Percentiles rank a stretch among this genome's conserved stretches.
phyloP scores from a whole-genome alignment of 352 stramenopile genomes.

The Globisporangium cylindrosporum region DNA sequence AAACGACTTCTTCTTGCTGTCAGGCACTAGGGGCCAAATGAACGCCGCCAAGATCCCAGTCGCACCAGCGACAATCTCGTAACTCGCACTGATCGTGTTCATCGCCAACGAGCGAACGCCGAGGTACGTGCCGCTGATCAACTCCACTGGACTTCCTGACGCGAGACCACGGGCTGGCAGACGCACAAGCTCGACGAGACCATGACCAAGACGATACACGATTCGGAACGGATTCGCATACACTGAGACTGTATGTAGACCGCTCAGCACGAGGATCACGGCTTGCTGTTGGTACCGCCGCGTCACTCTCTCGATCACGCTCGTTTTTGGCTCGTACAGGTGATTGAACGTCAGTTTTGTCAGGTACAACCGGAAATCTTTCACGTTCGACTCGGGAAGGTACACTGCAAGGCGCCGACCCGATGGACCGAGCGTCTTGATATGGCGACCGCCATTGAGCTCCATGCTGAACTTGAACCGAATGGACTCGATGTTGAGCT shows the following conservation, averaged over 20 bases:
- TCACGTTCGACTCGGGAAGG: conserved; percentile 87
- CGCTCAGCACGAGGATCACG: conserved; percentile 80
- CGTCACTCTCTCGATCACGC: conserved; percentile 73
- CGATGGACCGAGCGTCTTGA: conserved; percentile 79
- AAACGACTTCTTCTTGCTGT: conserved; percentile 72
- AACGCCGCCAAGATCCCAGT: conserved; percentile 76
- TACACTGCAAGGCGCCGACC: conserved; percentile 75
- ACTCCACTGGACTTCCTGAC: conserved; percentile 78
- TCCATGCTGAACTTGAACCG: conserved; percentile 87
- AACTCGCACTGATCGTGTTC: conserved; percentile 88
- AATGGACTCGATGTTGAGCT: conserved; percentile 82
- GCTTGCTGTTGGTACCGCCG: conserved; percentile 84
- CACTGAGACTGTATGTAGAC: conserved; percentile 82
- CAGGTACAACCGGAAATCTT: conserved; percentile 84
- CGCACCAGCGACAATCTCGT: conserved; percentile 83
- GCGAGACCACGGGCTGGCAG: conserved; percentile 74
- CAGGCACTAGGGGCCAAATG: conserved; percentile 62
- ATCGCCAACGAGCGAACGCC: conserved; percentile 83
- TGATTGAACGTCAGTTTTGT: conserved; percentile 81
- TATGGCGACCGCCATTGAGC: conserved; percentile 77
- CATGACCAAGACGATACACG: conserved; percentile 80
- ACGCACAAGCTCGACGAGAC: conserved; percentile 76
- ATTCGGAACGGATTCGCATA: conserved; percentile 89
- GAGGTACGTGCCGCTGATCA: conserved; percentile 81
- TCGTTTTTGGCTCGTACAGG: conserved; percentile 76